Evolutionary conservation across 371 early-diverging fungal species (phyloP), one percentile per base, ranked within the genome.

Genomic region (Mortierella sp.): DNA sequence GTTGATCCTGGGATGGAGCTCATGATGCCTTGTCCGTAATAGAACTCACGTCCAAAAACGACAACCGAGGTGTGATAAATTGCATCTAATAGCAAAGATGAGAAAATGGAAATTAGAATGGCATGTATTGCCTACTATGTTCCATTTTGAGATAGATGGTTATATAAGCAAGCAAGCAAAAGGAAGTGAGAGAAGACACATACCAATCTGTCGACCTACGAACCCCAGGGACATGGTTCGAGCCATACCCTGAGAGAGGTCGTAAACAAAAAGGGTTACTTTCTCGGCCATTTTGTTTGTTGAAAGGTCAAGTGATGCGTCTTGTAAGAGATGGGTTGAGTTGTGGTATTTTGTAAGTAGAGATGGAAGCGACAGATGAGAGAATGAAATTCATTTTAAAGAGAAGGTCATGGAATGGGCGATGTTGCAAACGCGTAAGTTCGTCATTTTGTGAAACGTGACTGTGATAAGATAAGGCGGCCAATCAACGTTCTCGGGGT

Each of bases 21-120:
- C 75, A 86, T 82, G 56, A 93, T 91, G 9, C 96, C 96, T 73
- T 91, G 91, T 19, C 95, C 95, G 76, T 91, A 98, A 83, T 85
- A 96, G 77, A 91, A 93, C 72, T 99, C 99, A 47, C 83, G 86
- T 3, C 93, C 96, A 81, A 87, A 96, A 34, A 95, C 90, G 31
- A 97, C 96, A 5, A 98, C 93, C 0, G 96, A 90, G 1, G 98
- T 98, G 83, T 98, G 99, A 90, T 85, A 86, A 42, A 76, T 70
- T 9, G 63, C 72, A 64, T 75, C 71, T 72, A 76, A 0, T 2
- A 9, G 53, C 1, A 15, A 22, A 5, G 22, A 53, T n/a, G 28
- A 40, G 8, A 40, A 22, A 29, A 42, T 17, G 10, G n/a, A 22
- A 3, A 34, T 29, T 34, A 12, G 56, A 31, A 5, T 9, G n/a